Percentiles rank a stretch among this genome's conserved stretches.
Conservation (phyloP, 1,284 basidiomycete species). For the Inonotus obliquus region DNA sequence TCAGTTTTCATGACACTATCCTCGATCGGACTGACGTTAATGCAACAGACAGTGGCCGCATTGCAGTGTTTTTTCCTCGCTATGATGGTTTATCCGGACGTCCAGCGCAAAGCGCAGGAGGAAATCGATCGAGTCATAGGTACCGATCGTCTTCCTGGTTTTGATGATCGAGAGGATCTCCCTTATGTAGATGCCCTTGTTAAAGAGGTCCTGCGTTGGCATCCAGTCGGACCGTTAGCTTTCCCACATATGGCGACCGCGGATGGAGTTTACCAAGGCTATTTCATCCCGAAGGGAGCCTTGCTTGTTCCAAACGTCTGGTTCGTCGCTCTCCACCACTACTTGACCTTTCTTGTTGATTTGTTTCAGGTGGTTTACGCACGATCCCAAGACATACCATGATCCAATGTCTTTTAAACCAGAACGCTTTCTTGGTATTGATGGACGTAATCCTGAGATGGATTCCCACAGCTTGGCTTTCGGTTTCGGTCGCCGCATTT, state of each 20-base stretch:
- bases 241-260: slow-evolving; percentile 17
- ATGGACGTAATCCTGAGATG: slow-evolving; percentile 13
- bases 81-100: slow-evolving; percentile 26
- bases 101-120: slow-evolving; percentile 23
- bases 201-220: slow-evolving; percentile 28
- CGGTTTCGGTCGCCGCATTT: slow-evolving; percentile 18
- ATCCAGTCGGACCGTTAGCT: slow-evolving; percentile 27
- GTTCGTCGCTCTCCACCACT: background rate
- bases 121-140: slow-evolving; percentile 27
- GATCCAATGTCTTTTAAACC: slow-evolving; percentile 20
- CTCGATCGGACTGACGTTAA: background rate
- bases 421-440: slow-evolving; percentile 18
- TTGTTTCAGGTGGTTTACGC: slow-evolving; percentile 15
- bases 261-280: slow-evolving; percentile 19
- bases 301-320: slow-evolving; percentile 17
- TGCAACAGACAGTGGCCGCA: slow-evolving; percentile 18
- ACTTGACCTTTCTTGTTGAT: background rate
- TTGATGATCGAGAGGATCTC: slow-evolving; percentile 24
- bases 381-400: slow-evolving; percentile 13
- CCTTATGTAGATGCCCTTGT: slow-evolving; percentile 28
- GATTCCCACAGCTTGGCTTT: slow-evolving; percentile 12
- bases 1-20: background rate
- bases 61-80: slow-evolving; percentile 25
- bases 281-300: slow-evolving; percentile 20
- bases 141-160: slow-evolving; percentile 24